phyloP scores from a whole-genome alignment of 768 basidiomycete genomes.

The Epithele typhae region DNA sequence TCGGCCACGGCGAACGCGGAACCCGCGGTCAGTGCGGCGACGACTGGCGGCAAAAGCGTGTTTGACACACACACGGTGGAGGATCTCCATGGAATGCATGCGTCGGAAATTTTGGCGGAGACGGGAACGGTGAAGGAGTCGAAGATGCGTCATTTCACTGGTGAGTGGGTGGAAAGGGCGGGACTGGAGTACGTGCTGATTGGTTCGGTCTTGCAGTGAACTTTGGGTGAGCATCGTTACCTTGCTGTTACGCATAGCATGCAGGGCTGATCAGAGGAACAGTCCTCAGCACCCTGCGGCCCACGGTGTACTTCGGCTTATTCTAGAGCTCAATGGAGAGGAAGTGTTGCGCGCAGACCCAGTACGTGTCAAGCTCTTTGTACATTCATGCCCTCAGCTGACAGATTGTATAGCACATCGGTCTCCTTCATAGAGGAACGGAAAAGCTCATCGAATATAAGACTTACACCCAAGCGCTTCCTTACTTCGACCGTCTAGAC shows the following conservation, averaged over 20 bases:
- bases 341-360: slow-evolving; percentile 87
- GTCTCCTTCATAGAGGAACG: slow-evolving; percentile 93
- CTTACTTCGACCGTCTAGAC: slow-evolving; percentile 98
- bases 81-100: slow-evolving; percentile 77
- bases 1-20: slow-evolving; percentile 29
- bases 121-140: slow-evolving; percentile 66
- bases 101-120: slow-evolving; percentile 77
- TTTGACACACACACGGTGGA: slow-evolving; percentile 76
- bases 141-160: slow-evolving; percentile 91
- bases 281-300: slow-evolving; percentile 98
- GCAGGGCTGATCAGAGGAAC: not conserved
- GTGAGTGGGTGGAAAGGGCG: slow-evolving; percentile 36
- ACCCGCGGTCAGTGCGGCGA: slow-evolving; percentile 18
- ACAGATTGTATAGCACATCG: slow-evolving; percentile 67
- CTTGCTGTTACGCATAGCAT: not conserved
- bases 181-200: slow-evolving; percentile 4
- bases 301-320: slow-evolving; percentile 96
- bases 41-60: slow-evolving; percentile 38
- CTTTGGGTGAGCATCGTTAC: slow-evolving; percentile 60
- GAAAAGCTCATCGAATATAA: slow-evolving; percentile 99
- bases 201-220: slow-evolving; percentile 55
- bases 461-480: slow-evolving; percentile 94
- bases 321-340: slow-evolving; percentile 96
- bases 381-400: not conserved
- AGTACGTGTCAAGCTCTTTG: slow-evolving; percentile 35